These are phyloP conservation scores for Trichoderma harzianum DNA, from an alignment of 2,329 filamentous ascomycete genomes.

Conservation along the genomic window DNA sequence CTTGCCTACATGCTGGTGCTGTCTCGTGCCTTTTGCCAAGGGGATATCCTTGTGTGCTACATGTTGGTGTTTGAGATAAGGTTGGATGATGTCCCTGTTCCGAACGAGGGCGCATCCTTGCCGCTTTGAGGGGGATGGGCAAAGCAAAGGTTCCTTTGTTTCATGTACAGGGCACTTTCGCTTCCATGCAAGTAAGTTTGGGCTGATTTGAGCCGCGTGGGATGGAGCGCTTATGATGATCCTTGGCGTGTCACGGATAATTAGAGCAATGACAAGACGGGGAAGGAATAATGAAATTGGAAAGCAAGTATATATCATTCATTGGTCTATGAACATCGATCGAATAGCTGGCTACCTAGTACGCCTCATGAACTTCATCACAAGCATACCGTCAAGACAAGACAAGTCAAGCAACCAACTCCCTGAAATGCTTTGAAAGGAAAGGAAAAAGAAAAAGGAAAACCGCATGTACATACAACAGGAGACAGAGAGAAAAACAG, in stretches of 20 bases:
- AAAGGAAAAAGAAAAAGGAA: background rate
- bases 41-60: background rate
- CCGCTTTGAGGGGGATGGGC: background rate
- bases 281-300: background rate
- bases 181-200: background rate
- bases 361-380: background rate
- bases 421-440: conserved; percentile 4
- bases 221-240: background rate
- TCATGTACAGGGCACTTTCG: background rate
- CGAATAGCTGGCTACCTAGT: background rate
- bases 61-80: background rate
- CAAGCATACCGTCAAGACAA: background rate
- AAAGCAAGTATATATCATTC: background rate
- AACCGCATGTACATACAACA: background rate
- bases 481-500: background rate
- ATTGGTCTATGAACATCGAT: background rate
- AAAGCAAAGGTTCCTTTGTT: conserved; percentile 9
- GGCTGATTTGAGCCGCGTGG: background rate
- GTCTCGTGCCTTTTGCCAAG: background rate
- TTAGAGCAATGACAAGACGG: background rate
- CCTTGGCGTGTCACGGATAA: background rate
- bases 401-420: conserved; percentile 3
- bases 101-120: background rate
- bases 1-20: background rate
- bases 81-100: background rate